phyloP scores from a whole-genome alignment of 345 rosid genomes.

The Tarenaya hassleriana region DNA sequence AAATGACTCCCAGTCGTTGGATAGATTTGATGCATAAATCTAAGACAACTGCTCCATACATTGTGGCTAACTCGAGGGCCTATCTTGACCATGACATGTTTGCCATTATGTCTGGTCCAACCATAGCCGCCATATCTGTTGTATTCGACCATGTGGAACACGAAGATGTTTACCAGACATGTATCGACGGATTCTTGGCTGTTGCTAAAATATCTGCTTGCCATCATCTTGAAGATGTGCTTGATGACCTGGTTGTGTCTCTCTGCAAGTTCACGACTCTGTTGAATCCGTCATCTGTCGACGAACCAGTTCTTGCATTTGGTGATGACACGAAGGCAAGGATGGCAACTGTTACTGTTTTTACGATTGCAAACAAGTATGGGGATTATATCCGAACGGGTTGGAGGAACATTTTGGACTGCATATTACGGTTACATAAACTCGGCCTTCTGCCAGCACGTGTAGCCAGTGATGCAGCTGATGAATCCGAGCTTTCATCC shows the following conservation, averaged over 20 bases:
- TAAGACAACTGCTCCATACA: conserved; percentile 81
- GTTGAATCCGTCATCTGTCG: conserved; percentile 73
- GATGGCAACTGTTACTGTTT: conserved; percentile 92
- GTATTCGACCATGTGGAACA: conserved; percentile 98
- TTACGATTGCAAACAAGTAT: conserved; percentile 94
- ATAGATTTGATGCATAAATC: conserved; percentile 96
- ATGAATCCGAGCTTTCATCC: conserved; percentile 78
- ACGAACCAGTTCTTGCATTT: conserved; percentile 92
- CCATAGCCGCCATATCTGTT: conserved; percentile 97
- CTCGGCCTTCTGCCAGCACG: conserved; percentile 98
- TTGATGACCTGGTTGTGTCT: conserved; percentile 94
- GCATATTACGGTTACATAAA: conserved; percentile 89
- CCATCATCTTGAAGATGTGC: conserved; percentile 96
- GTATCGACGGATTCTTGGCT: conserved; percentile 96
- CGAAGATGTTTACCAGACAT: conserved; percentile 90
- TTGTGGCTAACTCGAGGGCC: conserved; percentile 69
- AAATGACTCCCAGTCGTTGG: conserved; percentile 99
- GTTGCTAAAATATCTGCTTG: conserved; percentile 96
- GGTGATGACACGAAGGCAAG: conserved; percentile 95
- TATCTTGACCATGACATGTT: conserved; percentile 97
- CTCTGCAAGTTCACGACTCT: conserved; percentile 94
- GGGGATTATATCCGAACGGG: conserved; percentile 92
- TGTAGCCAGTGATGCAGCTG: conserved; percentile 96
- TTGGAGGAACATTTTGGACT: conserved; percentile 97
- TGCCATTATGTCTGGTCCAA: conserved; percentile 98